Conservation (phyloP, 257 asterid species). For the Pogostemon cablin region DNA sequence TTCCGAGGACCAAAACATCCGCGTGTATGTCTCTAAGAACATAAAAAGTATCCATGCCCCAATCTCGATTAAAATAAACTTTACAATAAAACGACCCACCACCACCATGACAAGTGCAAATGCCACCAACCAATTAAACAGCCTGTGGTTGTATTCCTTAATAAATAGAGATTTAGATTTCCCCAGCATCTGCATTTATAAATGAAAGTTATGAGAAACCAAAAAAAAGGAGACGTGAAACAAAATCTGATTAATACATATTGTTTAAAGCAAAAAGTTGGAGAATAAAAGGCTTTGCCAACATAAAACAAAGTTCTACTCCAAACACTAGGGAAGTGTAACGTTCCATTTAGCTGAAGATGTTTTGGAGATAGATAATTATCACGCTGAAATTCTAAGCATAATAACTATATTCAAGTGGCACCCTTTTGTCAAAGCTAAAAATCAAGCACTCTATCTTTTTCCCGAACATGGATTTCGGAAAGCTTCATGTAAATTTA, state of each 20-base stretch:
- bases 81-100: slow-evolving; percentile 84
- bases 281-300: too few relatives aligned
- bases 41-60: slow-evolving; percentile 96
- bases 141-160: slow-evolving; percentile 93
- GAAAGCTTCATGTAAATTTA: not conserved
- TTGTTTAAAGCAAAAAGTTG: not conserved
- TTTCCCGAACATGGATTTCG: too few relatives aligned
- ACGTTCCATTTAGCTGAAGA: too few relatives aligned
- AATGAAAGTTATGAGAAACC: slow-evolving; percentile 7
- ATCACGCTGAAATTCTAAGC: not conserved
- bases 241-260: not conserved
- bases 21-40: slow-evolving; percentile 92
- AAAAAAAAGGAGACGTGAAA: slow-evolving; percentile 12
- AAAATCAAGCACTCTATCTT: not conserved
- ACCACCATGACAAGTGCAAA: slow-evolving; percentile 96
- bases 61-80: slow-evolving; percentile 77
- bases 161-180: slow-evolving; percentile 85
- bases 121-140: slow-evolving; percentile 95
- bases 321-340: too few relatives aligned
- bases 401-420: not conserved
- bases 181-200: slow-evolving; percentile 82
- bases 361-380: too few relatives aligned
- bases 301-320: too few relatives aligned
- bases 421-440: not conserved
- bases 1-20: slow-evolving; percentile 97